phyloP scores from a whole-genome alignment of 176 grass and related monocot genomes.

The barley (Hordeum vulgare) region MorexV3_pseudomolecules_assembly NC_058524.1:5564532-5565031 shows the following conservation, averaged over 20 bases:
- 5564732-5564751: not conserved
- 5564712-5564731: not conserved
- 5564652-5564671: not conserved
- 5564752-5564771: not conserved
- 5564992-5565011: not conserved
- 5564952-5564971: not conserved
- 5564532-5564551: not conserved
- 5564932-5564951: not conserved
- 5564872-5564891: not conserved
- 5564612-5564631: no score
- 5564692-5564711: not conserved
- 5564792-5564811: not conserved
- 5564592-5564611: no score
- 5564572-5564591: constrained; percentile 4
- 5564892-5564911: not conserved
- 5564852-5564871: not conserved
- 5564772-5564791: not conserved
- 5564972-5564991: not conserved
- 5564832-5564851: not conserved
- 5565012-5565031: not conserved
- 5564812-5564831: not conserved
- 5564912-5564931: no score
- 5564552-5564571: not conserved
- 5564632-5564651: not conserved
- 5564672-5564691: not conserved